Conservation (phyloP, 2,329 filamentous ascomycete species). For the Alternaria solani region DNA sequence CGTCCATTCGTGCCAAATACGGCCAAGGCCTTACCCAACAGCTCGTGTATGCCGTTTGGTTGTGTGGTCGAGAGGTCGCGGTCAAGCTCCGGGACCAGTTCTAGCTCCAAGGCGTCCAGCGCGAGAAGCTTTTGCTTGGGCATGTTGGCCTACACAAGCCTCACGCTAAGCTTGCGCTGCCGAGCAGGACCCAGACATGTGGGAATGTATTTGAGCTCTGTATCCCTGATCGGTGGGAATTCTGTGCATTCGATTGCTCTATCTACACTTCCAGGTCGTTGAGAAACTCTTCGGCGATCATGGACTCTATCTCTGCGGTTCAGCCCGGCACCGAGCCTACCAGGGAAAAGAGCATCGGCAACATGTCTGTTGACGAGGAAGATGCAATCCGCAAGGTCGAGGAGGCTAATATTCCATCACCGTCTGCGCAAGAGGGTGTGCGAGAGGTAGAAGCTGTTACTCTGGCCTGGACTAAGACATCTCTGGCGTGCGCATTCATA, state of each 20-base stretch:
- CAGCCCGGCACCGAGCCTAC: slow-evolving; percentile 11
- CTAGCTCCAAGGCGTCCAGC: slow-evolving; percentile 20
- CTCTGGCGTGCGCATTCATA: slow-evolving; percentile 44
- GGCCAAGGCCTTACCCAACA: neutral
- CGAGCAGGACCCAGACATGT: neutral
- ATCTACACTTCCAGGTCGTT: neutral
- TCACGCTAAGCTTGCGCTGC: neutral
- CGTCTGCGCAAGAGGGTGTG: slow-evolving; percentile 44
- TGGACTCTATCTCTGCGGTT: slow-evolving; percentile 5
- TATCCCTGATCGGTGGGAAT: neutral
- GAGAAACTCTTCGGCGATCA: neutral
- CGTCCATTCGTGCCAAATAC: neutral
- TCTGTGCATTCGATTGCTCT: neutral
- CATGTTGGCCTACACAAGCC: slow-evolving; percentile 10
- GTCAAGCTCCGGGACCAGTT: slow-evolving; percentile 15
- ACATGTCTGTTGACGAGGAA: slow-evolving; percentile 23
- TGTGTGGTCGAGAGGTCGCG: neutral
- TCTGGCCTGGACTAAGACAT: slow-evolving; percentile 47
- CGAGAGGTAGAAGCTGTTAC: slow-evolving; percentile 50
- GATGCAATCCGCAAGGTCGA: slow-evolving; percentile 29
- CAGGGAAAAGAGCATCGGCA: slow-evolving; percentile 21
- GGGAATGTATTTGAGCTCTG: neutral
- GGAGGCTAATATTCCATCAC: slow-evolving; percentile 18
- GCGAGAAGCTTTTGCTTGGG: slow-evolving; percentile 11
- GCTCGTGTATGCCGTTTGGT: neutral